A percentile compares a stretch with the other conserved stretches of the same genome.
Conservation (phyloP, 176 grass and related monocot species). For the Oryza glaberrima region DNA sequence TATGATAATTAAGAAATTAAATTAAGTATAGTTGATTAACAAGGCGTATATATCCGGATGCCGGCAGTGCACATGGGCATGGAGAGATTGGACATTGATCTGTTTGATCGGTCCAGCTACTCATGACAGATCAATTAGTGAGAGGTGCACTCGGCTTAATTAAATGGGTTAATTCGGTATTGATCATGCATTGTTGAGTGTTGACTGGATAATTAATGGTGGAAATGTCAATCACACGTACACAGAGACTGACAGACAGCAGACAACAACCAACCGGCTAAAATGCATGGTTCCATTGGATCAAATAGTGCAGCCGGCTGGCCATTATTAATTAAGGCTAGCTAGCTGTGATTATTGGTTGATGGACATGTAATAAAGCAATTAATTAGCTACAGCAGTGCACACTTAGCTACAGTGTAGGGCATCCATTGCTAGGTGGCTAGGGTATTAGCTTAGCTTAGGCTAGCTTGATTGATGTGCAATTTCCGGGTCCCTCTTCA, state of each 20-base stretch:
- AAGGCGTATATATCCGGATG: neutral
- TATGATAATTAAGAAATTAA: neutral
- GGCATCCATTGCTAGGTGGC: neutral
- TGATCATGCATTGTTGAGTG: neutral
- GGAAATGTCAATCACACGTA: neutral
- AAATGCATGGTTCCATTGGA: slow-evolving; percentile 5
- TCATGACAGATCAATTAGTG: neutral
- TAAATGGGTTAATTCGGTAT: neutral
- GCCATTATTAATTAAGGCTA: slow-evolving; percentile 21
- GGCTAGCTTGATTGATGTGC: neutral
- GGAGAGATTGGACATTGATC: neutral
- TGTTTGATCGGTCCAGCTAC: neutral
- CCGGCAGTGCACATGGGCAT: neutral
- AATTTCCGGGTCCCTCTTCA: neutral
- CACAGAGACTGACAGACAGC: neutral
- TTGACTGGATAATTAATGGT: neutral
- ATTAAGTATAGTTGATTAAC: neutral
- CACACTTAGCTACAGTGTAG: slow-evolving; percentile 11
- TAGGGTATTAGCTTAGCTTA: neutral
- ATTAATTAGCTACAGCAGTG: slow-evolving; percentile 41
- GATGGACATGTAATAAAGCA: slow-evolving; percentile 31
- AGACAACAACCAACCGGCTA: slow-evolving; percentile 1
- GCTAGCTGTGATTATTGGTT: slow-evolving; percentile 37
- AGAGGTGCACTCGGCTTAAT: neutral
- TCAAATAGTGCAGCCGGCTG: slow-evolving; percentile 11